Base-by-base conservation (phyloP, 2,329 filamentous ascomycete species). In the Rhynchosporium secalis region DNA sequence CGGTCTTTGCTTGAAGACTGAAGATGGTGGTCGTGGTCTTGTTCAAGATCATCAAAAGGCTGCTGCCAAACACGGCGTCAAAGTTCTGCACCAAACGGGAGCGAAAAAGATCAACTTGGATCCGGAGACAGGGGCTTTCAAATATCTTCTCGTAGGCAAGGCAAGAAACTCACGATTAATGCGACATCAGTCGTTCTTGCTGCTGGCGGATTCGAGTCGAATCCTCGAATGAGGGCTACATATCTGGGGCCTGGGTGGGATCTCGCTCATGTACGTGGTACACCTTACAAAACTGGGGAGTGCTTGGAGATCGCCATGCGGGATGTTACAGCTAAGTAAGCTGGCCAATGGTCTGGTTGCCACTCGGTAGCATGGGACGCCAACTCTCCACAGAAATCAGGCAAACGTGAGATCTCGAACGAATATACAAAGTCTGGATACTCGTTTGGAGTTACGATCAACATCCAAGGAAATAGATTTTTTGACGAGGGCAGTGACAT, bases 371-470 rank as follows among this genome's bases (percentile, higher is more conserved):
- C 81, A 4, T 89, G 87, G 86, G 86, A 90, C 69, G 84, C 84
- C 1, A 81, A 87, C 68, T 81, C 86, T 0, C 78, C 81, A 0
- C 72, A 79, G 0, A 71, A 84, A 64, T 75, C 76, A 0, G 86
- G 86, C 3, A 82, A 88, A 66, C 78, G 83, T 1, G 75, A 74
- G n/a, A 74, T 83, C 2, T 86, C 86, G 3, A 89, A 90, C 68
- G 81, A 88, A 71, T 88, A 82, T 69, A 90, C 86, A 6, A 90
- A 90, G 70, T 87, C 83, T 0, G 87, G 86, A 1, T 89, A 89
- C 66, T 86, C 87, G 0, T 76, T 89, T 0, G 87, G 86, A 0
- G 66, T 89, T 12, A 89, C 88, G 81, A 62, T 89, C 15, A 89
- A 90, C 67, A 72, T 73, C 0, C 69, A 80, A 0, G 87, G 86